phyloP scores from a whole-genome alignment of 768 basidiomycete genomes.

The Podaxis rugospora region DNA sequence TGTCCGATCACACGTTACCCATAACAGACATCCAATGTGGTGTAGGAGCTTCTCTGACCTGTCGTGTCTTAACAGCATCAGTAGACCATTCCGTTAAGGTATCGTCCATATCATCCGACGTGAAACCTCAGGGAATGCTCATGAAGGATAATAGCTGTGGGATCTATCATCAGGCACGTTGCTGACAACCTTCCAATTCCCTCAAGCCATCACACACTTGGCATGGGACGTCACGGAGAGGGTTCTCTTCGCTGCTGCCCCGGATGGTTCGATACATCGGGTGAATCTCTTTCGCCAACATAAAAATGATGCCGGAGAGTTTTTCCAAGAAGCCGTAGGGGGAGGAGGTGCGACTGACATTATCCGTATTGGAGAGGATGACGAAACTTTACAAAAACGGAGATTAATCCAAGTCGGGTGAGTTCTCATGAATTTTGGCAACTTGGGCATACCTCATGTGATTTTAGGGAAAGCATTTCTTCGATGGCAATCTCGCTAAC shows the following conservation, averaged over 20 bases:
- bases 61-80: slow-evolving; percentile 75
- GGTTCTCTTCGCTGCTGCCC: slow-evolving; percentile 81
- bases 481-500: slow-evolving; percentile 74
- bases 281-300: slow-evolving; percentile 72
- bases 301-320: slow-evolving; percentile 47
- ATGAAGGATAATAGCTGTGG: slow-evolving; percentile 55
- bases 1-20: slow-evolving; percentile 91
- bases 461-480: slow-evolving; percentile 63
- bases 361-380: slow-evolving; percentile 62
- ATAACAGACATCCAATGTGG: slow-evolving; percentile 81
- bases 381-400: slow-evolving; percentile 42
- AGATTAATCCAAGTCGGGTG: slow-evolving; percentile 73
- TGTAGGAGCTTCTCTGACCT: slow-evolving; percentile 71
- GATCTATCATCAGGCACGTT: slow-evolving; percentile 70
- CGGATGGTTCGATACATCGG: slow-evolving; percentile 72
- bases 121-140: slow-evolving; percentile 11
- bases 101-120: not conserved
- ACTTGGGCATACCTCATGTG: slow-evolving; percentile 1
- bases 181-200: slow-evolving; percentile 85
- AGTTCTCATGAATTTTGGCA: slow-evolving; percentile 13
- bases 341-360: slow-evolving; percentile 68
- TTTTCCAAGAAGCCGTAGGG: slow-evolving; percentile 64
- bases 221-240: slow-evolving; percentile 85
- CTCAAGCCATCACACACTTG: slow-evolving; percentile 64
- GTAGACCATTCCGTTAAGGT: slow-evolving; percentile 93